Evolutionary conservation across 1,284 basidiomycete species (phyloP).

Genomic region (Wallemia ichthyophaga): DNA sequence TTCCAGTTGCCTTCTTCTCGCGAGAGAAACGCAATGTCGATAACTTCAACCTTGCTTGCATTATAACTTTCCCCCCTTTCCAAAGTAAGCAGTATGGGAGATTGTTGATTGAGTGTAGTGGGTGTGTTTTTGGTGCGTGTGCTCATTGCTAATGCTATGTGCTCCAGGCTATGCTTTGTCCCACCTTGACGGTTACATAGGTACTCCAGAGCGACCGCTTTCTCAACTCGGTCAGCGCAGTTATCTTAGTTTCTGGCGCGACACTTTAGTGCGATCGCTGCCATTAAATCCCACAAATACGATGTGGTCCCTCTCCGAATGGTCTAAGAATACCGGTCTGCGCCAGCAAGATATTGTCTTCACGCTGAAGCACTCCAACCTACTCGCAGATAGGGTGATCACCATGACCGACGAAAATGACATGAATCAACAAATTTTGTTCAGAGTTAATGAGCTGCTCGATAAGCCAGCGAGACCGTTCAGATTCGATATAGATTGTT

Average conservation of each 20-base stretch:
- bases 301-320: not conserved
- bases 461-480: not conserved
- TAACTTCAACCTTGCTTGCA: conserved; percentile 89
- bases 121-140: too few relatives aligned
- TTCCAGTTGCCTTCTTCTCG: conserved; percentile 1
- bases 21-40: conserved; percentile 92
- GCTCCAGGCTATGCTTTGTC: not conserved
- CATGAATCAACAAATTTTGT: not conserved
- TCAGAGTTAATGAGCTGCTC: not conserved
- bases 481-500: not conserved
- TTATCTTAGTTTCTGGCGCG: not conserved
- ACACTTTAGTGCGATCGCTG: not conserved
- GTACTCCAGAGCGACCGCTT: not conserved
- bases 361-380: not conserved
- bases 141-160: too few relatives aligned
- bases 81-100: conserved; percentile 74
- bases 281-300: not conserved
- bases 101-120: conserved; percentile 93
- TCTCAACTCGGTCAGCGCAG: not conserved
- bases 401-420: not conserved
- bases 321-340: not conserved
- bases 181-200: not conserved
- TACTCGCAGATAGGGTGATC: not conserved
- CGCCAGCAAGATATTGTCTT: not conserved
- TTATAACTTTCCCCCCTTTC: conserved; percentile 76